Base-by-base conservation (phyloP, 805 yeast species). In the Sugiyamaella boreocaroliniensis region DNA sequence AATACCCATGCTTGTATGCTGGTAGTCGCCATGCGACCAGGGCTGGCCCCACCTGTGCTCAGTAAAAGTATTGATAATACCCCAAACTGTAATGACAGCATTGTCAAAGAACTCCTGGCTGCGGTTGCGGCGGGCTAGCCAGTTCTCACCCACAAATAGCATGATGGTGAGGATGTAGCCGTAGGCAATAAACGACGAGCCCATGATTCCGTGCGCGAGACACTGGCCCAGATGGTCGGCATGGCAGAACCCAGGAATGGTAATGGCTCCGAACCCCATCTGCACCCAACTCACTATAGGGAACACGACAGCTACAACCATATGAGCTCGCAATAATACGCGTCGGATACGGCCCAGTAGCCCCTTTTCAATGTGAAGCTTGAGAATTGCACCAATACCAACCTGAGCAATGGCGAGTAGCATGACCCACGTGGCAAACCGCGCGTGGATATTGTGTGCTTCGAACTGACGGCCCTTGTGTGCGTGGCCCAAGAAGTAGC, bases 191-290 rank as follows among this genome's bases (percentile, higher is more conserved):
- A 92, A 92, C 0, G 95, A 84, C 20, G 87, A 78, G 0, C 98
- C 98, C 98, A 92, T 92, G 55, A 92, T 87, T 4, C 97, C 97
- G 67, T 92, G 98, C 0, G 98, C 98, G 42, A 89, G 79, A 68
- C 98, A 92, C 69, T 92, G 98, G 20, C 98, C 98, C 0, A 95
- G 82, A 62, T 87, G 93, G 37, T 68, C 75, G 34, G 62, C 70
- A 60, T 88, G 82, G 69, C 98, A 92, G 68, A 89, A 92, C 1
- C 96, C 97, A 58, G 88, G 79, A 57, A 89, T 64, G 1, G 96
- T 85, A 45, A 87, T 83, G 5, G 92, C 88, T 0, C 95, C 92
- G 71, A 92, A 70, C 49, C 89, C 82, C 32, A 80, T 77, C 58
- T 87, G 82, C 9, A 89, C 83, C 86, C 95, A 88, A 8, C 95